Percentiles rank a stretch among this genome's conserved stretches.
Evolutionary conservation across 768 basidiomycete species (phyloP).

Genomic region (Suillus tomentosus): DNA sequence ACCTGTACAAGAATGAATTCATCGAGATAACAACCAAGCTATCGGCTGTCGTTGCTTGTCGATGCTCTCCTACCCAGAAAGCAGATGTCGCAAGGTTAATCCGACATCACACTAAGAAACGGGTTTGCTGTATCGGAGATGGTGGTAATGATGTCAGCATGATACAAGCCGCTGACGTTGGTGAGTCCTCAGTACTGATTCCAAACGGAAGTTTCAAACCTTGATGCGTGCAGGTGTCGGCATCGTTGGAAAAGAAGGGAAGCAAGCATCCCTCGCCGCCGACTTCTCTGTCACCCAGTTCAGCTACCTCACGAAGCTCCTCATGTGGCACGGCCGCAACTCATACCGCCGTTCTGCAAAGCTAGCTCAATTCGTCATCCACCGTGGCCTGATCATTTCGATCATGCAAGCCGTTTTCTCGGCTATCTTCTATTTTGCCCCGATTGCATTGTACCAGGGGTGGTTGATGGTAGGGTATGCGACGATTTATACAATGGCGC

Average conservation of each 20-base stretch:
- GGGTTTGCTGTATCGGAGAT: constrained; percentile 98
- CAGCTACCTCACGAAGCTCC: constrained; percentile 90
- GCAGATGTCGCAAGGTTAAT: constrained; percentile 96
- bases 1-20: constrained; percentile 90
- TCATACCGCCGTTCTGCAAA: constrained; percentile 98
- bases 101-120: constrained; percentile 85
- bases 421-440: constrained; percentile 90
- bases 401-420: constrained; percentile 98
- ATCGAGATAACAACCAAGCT: constrained; percentile 95
- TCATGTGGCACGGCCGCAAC: constrained; percentile 98
- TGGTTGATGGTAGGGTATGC: constrained; percentile 98
- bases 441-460: constrained; percentile 96
- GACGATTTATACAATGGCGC: constrained; percentile 96
- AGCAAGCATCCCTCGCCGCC: constrained; percentile 97
- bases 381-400: constrained; percentile 94
- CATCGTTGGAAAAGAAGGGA: constrained; percentile 98
- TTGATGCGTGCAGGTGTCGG: constrained; percentile 69
- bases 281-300: constrained; percentile 99
- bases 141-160: constrained; percentile 99
- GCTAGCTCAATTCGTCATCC: constrained; percentile 97
- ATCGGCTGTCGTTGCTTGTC: constrained; percentile 94
- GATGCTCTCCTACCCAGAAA: constrained; percentile 98
- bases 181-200: constrained; percentile 49
- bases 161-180: constrained; percentile 99
- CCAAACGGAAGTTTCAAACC: not conserved